Evolutionary conservation across 2,329 filamentous ascomycete species (phyloP), one percentile per base, ranked within the genome.

Genomic region (Pseudogymnoascus sp.): DNA sequence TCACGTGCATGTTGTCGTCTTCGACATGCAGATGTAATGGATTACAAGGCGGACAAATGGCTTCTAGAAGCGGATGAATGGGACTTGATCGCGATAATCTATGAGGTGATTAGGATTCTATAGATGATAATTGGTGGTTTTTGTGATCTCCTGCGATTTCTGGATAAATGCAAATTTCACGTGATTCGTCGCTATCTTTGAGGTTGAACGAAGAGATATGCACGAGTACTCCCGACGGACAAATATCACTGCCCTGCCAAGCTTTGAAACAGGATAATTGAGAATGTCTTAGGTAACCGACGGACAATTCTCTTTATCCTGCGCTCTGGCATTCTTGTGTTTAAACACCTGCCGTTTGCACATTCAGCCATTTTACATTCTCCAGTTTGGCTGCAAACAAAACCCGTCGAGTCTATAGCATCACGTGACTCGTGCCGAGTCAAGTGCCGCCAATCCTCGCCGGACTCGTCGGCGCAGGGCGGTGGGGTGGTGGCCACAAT

Each of bases 401-500:
- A 30, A 50, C 43, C 9, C 25, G 25, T 18, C 18, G 6, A 30
- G 2, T 8, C 12, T 36, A 14, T 5, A 1, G 0, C 4, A 30
- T 50, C 43, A 50, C 43, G 43, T 50, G 43, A 50, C 18, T 2
- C 25, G 18, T 18, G 6, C 25, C 43, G 43, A 50, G 25, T 50
- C 43, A 50, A 50, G 43, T 50, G 43, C 43, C 43, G 43, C 43
- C 43, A 50, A 30, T 30, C 22, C 25, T 6, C 22, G 18, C 43
- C 43, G 8, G 25, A 50, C n/a, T 50, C 41, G 43, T 50, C 43
- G 43, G 43, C 43, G 43, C 43, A 50, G 25, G 43, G 22, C 7
- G 43, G 43, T 50, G 43, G 43, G 15, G 43, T 18, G 25, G 43
- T 50, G 43, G 25, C 43, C 43, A 50, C 43, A 50, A 50, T 50